Evolutionary conservation across 1,284 basidiomycete species (phyloP).

Genomic region (Ceratobasidium sp.): DNA sequence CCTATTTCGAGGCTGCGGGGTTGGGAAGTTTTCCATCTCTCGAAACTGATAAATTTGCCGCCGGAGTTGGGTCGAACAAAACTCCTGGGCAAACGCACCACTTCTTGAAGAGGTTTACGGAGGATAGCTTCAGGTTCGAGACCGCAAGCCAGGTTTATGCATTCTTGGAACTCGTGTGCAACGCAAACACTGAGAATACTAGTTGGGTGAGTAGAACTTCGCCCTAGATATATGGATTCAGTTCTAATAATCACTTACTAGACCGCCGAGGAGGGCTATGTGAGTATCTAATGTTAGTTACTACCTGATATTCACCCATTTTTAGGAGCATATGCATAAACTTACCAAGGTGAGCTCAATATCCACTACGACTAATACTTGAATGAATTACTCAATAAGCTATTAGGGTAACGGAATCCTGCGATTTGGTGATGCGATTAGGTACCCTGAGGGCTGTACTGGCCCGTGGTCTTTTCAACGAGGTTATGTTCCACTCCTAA

Average conservation of each 20-base stretch:
- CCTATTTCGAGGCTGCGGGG: slow-evolving; percentile 33
- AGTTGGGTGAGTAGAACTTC: slow-evolving; percentile 64
- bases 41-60: slow-evolving; percentile 58
- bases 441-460: slow-evolving; percentile 56
- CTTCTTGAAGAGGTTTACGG: slow-evolving; percentile 62
- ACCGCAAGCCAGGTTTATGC: slow-evolving; percentile 62
- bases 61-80: slow-evolving; percentile 52
- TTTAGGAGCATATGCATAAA: slow-evolving; percentile 6
- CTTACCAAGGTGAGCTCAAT: neutral
- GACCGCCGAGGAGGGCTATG: slow-evolving; percentile 8
- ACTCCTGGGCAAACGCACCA: slow-evolving; percentile 68
- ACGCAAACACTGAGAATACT: slow-evolving; percentile 63
- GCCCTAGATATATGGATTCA: neutral
- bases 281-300: neutral
- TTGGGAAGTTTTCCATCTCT: slow-evolving; percentile 60
- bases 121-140: slow-evolving; percentile 63
- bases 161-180: slow-evolving; percentile 65
- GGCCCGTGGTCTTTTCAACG: slow-evolving; percentile 70
- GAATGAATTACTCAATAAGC: neutral
- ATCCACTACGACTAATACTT: too few relatives aligned
- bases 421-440: slow-evolving; percentile 65
- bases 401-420: slow-evolving; percentile 67
- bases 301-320: neutral
- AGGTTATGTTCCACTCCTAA: slow-evolving; percentile 69
- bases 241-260: neutral